Evolutionary conservation across 1,139 yeast genomes (phyloP), one percentile per base, ranked within the genome.

Genomic region (Hansenula sp.): DNA sequence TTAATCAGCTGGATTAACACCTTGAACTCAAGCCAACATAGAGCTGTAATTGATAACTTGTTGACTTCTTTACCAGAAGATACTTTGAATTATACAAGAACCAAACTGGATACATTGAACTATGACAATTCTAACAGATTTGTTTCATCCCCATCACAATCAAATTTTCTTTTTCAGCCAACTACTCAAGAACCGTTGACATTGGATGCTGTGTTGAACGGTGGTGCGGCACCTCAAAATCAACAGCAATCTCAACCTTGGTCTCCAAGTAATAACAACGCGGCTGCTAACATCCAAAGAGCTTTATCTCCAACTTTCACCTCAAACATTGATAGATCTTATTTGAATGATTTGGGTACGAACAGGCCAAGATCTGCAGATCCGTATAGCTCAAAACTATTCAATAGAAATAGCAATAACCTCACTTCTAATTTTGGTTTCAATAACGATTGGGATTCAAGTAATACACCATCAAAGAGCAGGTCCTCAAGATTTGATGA

Each of bases 1-100:
- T 74, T 79, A 52, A 73, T 78, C 51, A 69, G 68, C 52, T 84
- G 90, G 90, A 68, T 83, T 54, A 76, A 74, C 50, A 71, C 70
- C 52, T 69, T 84, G 59, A 73, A 67, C 45, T 71, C 77, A 11
- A 76, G 74, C 44, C 87, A 84, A 54, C 81, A 73, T 53, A 68
- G 76, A 47, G 68, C 79, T 28, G 76, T 81, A 60, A 70, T 81
- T 58, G 88, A 83, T 52, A 73, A 80, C 53, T 56, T 77, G 66
- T 59, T 82, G 66, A 66, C 74, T 48, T 62, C 72, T 53, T 58
- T 78, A 63, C 60, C 77, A 68, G 59, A 69, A 59, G 69, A 82
- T 58, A 70, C 75, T 53, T 50, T 75, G 63, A 62, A 68, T 58
- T 62, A 72, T 70, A 57, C 78, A 57, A 67, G 72, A 67, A 55